phyloP scores from a whole-genome alignment of 352 stramenopile species.

The Globisporangium ultimum region DNA sequence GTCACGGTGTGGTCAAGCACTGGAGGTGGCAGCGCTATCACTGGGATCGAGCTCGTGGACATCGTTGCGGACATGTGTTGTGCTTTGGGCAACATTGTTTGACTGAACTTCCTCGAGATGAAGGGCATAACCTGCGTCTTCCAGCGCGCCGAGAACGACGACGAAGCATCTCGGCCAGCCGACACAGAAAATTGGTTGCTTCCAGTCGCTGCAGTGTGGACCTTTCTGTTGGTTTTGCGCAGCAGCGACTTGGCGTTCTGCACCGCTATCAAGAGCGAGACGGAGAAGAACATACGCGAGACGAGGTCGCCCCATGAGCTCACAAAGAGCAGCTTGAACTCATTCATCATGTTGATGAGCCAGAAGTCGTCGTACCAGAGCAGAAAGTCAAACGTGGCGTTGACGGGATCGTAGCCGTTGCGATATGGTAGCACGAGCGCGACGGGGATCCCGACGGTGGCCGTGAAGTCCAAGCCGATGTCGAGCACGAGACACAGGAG shows the following conservation, averaged over 20 bases:
- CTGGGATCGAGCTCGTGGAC: not conserved
- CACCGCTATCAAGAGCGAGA: constrained; percentile 27
- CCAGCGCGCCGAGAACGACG: not conserved
- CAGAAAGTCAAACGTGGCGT: not conserved
- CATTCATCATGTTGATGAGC: constrained; percentile 24
- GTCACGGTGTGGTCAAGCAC: not conserved
- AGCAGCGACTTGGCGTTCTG: constrained; percentile 30
- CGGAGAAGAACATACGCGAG: constrained; percentile 32
- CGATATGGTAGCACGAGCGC: constrained; percentile 12
- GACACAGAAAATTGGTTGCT: not conserved
- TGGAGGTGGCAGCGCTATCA: constrained; percentile 3
- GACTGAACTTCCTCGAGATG: too few species aligned
- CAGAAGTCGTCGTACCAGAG: constrained; percentile 25
- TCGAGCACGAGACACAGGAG: constrained; percentile 17
- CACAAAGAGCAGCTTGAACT: constrained; percentile 24
- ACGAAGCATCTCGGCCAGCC: not conserved
- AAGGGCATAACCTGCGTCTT: too few species aligned
- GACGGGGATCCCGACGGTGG: constrained; percentile 15
- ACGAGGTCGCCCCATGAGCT: constrained; percentile 28
- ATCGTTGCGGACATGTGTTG: too few species aligned
- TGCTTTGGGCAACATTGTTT: too few species aligned
- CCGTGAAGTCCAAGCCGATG: constrained; percentile 17
- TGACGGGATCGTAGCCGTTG: constrained; percentile 4
- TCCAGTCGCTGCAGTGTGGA: not conserved
- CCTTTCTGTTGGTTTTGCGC: not conserved